A percentile compares a stretch with the other conserved stretches of the same genome.
These are phyloP conservation scores for Toxicodendron radicans DNA, from an alignment of 345 rosid species.

Conservation along the genomic window DNA sequence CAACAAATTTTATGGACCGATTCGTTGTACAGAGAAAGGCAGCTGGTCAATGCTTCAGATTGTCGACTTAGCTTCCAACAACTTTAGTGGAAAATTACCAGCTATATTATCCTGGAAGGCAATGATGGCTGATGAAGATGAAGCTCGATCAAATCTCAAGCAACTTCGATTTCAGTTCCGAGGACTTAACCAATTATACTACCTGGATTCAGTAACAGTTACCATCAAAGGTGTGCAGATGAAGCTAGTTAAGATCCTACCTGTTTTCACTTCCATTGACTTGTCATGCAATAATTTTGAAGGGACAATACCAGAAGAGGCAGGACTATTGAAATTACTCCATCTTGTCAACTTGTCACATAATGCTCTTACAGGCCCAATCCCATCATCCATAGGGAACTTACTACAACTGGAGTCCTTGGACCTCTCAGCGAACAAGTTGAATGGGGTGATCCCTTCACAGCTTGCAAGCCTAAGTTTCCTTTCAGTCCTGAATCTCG, in stretches of 20 bases:
- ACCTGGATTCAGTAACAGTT: conserved; percentile 37
- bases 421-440: conserved; percentile 30
- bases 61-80: conserved; percentile 38
- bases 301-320: conserved; percentile 34
- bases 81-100: conserved; percentile 31
- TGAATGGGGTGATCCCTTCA: conserved; percentile 28
- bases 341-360: conserved; percentile 34
- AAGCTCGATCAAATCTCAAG: neutral
- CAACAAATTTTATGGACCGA: too few species aligned
- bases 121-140: conserved; percentile 29
- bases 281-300: conserved; percentile 29
- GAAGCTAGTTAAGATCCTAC: conserved; percentile 42
- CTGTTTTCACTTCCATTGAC: conserved; percentile 41
- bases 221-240: conserved; percentile 40
- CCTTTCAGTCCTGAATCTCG: conserved; percentile 35
- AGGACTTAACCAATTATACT: neutral
- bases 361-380: conserved; percentile 24
- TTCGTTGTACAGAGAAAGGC: too few species aligned
- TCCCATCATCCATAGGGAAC: conserved; percentile 28
- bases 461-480: conserved; percentile 28
- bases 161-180: conserved; percentile 23
- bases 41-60: conserved; percentile 43
- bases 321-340: conserved; percentile 23
- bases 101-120: conserved; percentile 30
- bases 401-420: conserved; percentile 27